Percentiles rank a stretch among this genome's conserved stretches.
phyloP scores from a whole-genome alignment of 768 basidiomycete genomes.

The Rhizopogon salebrosus region DNA sequence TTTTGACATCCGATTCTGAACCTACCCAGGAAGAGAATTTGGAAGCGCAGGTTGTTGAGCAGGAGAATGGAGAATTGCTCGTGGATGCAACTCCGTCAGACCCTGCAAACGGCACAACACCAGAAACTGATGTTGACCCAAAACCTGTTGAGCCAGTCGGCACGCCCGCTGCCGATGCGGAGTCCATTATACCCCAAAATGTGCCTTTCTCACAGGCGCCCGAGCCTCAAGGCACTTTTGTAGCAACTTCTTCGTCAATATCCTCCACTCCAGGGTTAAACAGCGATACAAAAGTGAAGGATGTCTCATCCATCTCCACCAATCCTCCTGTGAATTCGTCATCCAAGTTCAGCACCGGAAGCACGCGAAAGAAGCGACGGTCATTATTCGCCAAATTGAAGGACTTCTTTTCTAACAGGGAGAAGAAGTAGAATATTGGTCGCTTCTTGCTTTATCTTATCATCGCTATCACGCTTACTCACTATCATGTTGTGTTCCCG shows the following conservation, averaged over 20 bases:
- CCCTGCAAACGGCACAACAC: neutral
- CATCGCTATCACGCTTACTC: neutral
- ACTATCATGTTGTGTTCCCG: neutral
- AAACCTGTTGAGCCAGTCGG: neutral
- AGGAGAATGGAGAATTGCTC: neutral
- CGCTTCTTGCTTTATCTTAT: neutral
- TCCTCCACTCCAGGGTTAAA: neutral
- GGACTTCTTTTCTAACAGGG: constrained; percentile 44
- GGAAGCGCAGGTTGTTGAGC: neutral
- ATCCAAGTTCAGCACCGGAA: constrained; percentile 31
- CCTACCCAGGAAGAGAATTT: neutral
- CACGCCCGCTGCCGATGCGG: neutral
- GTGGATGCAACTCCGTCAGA: neutral
- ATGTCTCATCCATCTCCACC: constrained; percentile 10
- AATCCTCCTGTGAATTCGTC: constrained; percentile 21
- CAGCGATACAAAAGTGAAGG: neutral
- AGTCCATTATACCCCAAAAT: neutral
- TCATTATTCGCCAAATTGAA: constrained; percentile 53
- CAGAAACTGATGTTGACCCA: neutral
- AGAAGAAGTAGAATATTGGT: constrained; percentile 35
- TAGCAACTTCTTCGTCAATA: neutral
- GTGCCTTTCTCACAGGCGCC: neutral
- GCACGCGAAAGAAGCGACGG: constrained; percentile 44
- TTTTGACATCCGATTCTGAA: neutral
- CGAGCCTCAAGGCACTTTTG: neutral